Base-by-base conservation (phyloP, 441 rosid genomes). In the Omphalea diandra region DNA sequence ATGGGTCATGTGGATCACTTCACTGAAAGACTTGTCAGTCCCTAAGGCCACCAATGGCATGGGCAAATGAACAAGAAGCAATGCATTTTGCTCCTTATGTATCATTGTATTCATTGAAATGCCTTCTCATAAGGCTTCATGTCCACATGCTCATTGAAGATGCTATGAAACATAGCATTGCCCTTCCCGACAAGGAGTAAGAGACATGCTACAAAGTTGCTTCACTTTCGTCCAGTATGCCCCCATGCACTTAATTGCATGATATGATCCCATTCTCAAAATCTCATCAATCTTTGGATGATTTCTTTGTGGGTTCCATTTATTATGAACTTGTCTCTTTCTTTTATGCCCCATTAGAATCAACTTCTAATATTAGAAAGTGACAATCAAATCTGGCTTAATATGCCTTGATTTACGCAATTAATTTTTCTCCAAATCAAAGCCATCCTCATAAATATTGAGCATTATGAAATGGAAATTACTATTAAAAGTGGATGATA, bases 71-170 rank as follows among this genome's bases (percentile, higher is more conserved):
- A 27, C 4, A 29, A 11, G 58, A 35, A 65, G 57, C 43, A 33
- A 49, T 33, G 59, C 44, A 36, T 17, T 63, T 46, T 26, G 56
- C 44, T 15, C n/a, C 35, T 6, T 32, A 32, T 31, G 4, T 56
- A 56, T 17, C 12, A n/a, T 22, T 24, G 31, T 26, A 11, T 56
- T 56, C 18, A 24, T 67, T 53, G 68, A 53, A 56, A 32, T 32
- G 33, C 41, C 11, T 43, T 43, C 60, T 61, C 17, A 26, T 27
- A 35, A 55, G 61, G 64, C 50, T 9, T 56, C 73, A 69, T 20
- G 65, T 68, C 73, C 77, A 69, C 77, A 74, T 74, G 73, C 73
- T 52, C n/a, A 24, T 68, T 65, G 69, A 62, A 68, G 65, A 68
- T 68, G 35, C 69, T 63, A 63, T 65, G 46, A 68, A 55, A 74